Percentiles rank a stretch among this genome's conserved stretches.
These are phyloP conservation scores for Chaetomiaceae sp. DNA, from an alignment of 2,329 filamentous ascomycete species.

Conservation along the genomic window DNA sequence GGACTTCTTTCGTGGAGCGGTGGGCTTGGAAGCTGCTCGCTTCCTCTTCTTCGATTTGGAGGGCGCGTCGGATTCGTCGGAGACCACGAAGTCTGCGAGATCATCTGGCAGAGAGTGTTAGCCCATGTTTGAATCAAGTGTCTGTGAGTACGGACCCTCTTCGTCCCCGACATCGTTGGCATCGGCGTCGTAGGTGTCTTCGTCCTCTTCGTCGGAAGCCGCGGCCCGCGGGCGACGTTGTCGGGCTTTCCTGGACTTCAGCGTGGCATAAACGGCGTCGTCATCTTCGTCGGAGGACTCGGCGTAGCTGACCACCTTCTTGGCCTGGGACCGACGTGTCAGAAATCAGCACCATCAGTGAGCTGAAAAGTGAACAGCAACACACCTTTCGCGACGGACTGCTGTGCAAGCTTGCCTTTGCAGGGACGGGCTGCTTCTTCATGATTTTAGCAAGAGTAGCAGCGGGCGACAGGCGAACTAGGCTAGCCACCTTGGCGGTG, in stretches of 20 bases:
- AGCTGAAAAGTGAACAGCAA: neutral
- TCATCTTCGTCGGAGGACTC: constrained; percentile 80
- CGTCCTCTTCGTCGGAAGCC: constrained; percentile 65
- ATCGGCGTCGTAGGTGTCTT: constrained; percentile 60
- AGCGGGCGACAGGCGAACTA: constrained; percentile 30
- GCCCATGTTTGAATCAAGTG: neutral
- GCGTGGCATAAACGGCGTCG: constrained; percentile 58
- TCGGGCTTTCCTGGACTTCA: constrained; percentile 35
- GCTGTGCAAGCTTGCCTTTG: constrained; percentile 43
- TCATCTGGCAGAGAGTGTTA: constrained; percentile 44
- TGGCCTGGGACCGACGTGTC: constrained; percentile 33
- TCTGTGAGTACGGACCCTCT: constrained; percentile 31
- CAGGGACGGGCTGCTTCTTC: constrained; percentile 36
- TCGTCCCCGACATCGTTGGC: constrained; percentile 53
- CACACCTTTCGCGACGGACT: constrained; percentile 77
- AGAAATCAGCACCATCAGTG: neutral
- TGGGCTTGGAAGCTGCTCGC: constrained; percentile 46
- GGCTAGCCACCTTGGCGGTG: constrained; percentile 23
- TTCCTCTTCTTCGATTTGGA: constrained; percentile 67
- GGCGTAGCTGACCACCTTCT: constrained; percentile 66
- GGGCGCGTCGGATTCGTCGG: constrained; percentile 74
- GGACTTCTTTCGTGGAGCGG: constrained; percentile 55
- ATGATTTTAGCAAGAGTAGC: constrained; percentile 37
- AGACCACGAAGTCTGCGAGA: constrained; percentile 80
- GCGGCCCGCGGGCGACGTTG: constrained; percentile 48